phyloP scores from a whole-genome alignment of 352 stramenopile species.

The Phytophthora cactorum region DNA sequence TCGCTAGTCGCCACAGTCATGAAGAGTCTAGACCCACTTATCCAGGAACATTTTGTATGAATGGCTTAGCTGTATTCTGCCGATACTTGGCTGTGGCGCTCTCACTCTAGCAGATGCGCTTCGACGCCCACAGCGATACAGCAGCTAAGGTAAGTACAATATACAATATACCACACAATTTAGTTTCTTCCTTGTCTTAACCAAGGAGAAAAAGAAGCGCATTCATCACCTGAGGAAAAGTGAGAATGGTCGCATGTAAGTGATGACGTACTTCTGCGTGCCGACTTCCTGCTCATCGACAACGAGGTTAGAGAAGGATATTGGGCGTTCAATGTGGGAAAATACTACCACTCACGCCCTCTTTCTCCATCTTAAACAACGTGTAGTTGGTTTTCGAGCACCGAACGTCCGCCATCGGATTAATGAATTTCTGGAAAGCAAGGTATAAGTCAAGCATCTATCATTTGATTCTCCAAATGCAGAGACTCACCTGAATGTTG shows the following conservation, averaged over 20 bases:
- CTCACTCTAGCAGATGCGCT: conserved; percentile 64
- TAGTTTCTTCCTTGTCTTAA: background rate
- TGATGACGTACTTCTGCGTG: conserved; percentile 80
- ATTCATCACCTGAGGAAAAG: conserved; percentile 75
- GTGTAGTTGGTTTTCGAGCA: conserved; percentile 72
- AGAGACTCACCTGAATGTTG: conserved; percentile 51
- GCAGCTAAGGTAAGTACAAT: conserved; percentile 45
- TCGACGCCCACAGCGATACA: conserved; percentile 75
- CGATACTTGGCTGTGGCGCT: background rate
- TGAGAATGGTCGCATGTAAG: conserved; percentile 77
- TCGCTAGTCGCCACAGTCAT: background rate
- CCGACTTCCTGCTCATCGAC: conserved; percentile 51
- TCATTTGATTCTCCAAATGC: background rate
- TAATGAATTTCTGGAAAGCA: conserved; percentile 78
- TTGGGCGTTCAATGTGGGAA: too few species aligned
- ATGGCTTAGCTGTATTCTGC: conserved; percentile 17
- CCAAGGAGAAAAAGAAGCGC: background rate
- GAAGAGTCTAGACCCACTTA: background rate
- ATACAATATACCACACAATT: background rate
- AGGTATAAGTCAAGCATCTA: background rate
- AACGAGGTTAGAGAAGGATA: background rate
- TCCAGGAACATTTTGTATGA: background rate
- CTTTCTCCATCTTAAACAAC: conserved; percentile 83
- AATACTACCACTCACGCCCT: conserved; percentile 49
- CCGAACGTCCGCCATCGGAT: conserved; percentile 73